A percentile compares a stretch with the other conserved stretches of the same genome.
Evolutionary conservation across 768 basidiomycete genomes (phyloP).

Genomic region (Amanita subjunquillea): DNA sequence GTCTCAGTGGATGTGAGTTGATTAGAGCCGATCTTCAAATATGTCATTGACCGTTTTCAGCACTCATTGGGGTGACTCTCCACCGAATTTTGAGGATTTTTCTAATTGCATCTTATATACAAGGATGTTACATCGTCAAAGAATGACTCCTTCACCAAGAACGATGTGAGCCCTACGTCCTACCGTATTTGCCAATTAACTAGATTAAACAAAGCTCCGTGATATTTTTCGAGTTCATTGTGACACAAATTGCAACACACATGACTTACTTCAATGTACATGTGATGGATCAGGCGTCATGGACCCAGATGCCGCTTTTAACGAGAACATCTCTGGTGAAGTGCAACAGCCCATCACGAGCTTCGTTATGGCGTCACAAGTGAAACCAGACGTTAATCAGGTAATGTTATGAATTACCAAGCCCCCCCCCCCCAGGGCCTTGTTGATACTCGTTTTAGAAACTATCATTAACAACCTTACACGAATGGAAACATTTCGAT

Average conservation of each 20-base stretch:
- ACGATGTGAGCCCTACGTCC: slow-evolving; percentile 49
- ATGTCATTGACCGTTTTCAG: slow-evolving; percentile 22
- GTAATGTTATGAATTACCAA: slow-evolving; percentile 4
- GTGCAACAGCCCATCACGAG: slow-evolving; percentile 25
- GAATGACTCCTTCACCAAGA: slow-evolving; percentile 77
- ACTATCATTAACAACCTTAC: slow-evolving; percentile 56
- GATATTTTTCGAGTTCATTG: slow-evolving; percentile 88
- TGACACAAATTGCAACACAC: slow-evolving; percentile 79
- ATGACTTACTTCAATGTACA: slow-evolving; percentile 76
- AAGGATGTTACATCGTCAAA: slow-evolving; percentile 39
- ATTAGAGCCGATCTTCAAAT: slow-evolving; percentile 10
- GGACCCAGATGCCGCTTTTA: background rate
- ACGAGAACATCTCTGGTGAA: background rate
- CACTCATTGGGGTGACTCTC: slow-evolving; percentile 55
- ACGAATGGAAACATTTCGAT: slow-evolving; percentile 81
- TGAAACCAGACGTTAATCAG: slow-evolving; percentile 20
- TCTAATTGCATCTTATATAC: background rate
- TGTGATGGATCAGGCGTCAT: background rate
- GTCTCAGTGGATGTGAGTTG: slow-evolving; percentile 72
- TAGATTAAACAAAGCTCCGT: slow-evolving; percentile 44
- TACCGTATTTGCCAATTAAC: slow-evolving; percentile 1
- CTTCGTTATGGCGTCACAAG: slow-evolving; percentile 58
- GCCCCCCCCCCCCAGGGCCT: background rate
- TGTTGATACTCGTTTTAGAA: slow-evolving; percentile 32
- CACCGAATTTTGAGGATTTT: background rate